Base-by-base conservation (phyloP, 2,329 filamentous ascomycete species). In the Trichoderma sp. region DNA sequence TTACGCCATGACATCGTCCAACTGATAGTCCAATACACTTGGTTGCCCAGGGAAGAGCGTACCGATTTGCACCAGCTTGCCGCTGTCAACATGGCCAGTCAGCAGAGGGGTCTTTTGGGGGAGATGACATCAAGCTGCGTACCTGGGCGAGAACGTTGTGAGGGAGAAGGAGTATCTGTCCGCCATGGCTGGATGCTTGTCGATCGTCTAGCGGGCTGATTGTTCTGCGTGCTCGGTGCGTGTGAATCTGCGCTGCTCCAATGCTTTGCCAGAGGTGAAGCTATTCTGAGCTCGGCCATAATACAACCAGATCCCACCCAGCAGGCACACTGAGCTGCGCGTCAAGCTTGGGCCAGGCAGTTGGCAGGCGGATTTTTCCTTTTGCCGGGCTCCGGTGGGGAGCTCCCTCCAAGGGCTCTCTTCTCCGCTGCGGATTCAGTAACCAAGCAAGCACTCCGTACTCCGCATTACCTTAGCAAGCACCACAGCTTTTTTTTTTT, bases 121-220 rank as follows among this genome's bases (percentile, higher is more conserved):
- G 45, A 39, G 17, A 65, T 56, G 67, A 66, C 67, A 59, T 63
- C 67, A 53, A 58, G 34, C 19, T 50, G 78, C 89, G 82, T 89
- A 96, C 95, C 94, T 99, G 80, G 95, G 95, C 78, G 95, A 98
- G 90, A 99, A 99, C 72, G 95, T 99, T 72, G 95, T 99, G 80
- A 99, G 88, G 69, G 95, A 99, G 89, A 99, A 99, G 67, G 94
- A 97, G 83, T 99, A 99, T 85, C 95, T 88, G 83, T 99, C 95
- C 78, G 95, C 94, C 94, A 99, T 99, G 79, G 73, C 84, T 77
- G 75, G 70, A 72, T 61, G 32, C 69, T 48, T 65, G 70, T 35
- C 65, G 52, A 37, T 45, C 19, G 56, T 42, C 12, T 45, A 39
- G 29, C 27, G 7, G 61, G 52, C 59, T 25, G 37, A 25, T 45